Percentiles rank a stretch among this genome's conserved stretches.
phyloP scores from a whole-genome alignment of 306 rosid genomes.

The Medicago arabica region DNA sequence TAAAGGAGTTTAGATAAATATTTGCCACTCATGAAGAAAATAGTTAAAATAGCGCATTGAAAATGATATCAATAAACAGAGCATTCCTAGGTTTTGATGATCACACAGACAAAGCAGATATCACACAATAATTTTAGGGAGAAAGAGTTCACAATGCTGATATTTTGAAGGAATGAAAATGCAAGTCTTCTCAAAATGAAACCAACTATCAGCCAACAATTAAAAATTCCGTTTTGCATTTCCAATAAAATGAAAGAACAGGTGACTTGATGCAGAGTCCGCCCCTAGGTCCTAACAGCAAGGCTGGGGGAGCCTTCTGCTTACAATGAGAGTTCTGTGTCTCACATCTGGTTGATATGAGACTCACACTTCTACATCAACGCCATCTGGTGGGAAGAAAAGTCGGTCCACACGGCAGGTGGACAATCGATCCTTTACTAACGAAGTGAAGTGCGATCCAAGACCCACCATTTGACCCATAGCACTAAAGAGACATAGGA shows the following conservation, averaged over 20 bases:
- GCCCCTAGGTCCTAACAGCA: conserved; percentile 8
- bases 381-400: background rate
- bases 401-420: conserved; percentile 11
- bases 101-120: background rate
- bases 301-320: background rate
- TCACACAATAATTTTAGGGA: background rate
- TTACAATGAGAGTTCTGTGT: background rate
- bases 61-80: conserved; percentile 10
- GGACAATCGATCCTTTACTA: conserved; percentile 22
- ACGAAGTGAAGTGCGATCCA: conserved; percentile 6
- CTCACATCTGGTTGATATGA: conserved; percentile 18
- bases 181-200: conserved; percentile 18
- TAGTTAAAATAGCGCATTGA: background rate
- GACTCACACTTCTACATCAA: conserved; percentile 30
- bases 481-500: background rate
- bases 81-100: conserved; percentile 13
- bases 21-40: conserved; percentile 25
- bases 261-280: conserved; percentile 14
- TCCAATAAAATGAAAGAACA: conserved; percentile 8
- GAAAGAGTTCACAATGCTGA: conserved; percentile 7
- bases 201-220: conserved; percentile 11
- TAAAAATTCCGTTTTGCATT: conserved; percentile 7
- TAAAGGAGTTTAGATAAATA: conserved; percentile 2
- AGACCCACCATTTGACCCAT: background rate
- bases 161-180: background rate